A percentile compares a stretch with the other conserved stretches of the same genome.
Conservation (phyloP, 768 basidiomycete genomes). For the Rhodotorula paludigena region DNA sequence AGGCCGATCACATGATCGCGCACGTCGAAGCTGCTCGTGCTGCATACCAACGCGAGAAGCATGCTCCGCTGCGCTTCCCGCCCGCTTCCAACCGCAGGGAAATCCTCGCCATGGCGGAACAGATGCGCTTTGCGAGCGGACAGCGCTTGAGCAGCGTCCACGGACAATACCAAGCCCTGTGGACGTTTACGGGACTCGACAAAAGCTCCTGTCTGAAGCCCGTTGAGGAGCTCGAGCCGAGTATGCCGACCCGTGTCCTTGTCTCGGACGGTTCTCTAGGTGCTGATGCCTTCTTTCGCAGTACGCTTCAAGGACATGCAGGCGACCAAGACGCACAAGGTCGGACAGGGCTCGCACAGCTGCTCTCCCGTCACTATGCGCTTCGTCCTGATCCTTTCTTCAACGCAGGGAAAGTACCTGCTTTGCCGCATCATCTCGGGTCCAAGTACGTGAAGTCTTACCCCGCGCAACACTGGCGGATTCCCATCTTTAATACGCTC, state of each 20-base stretch:
- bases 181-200: neutral
- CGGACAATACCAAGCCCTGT: accelerated
- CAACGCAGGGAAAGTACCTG: neutral
- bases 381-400: too few species aligned
- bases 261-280: too few species aligned
- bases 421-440: neutral
- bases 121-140: too few species aligned
- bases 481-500: neutral
- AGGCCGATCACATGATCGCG: too few species aligned
- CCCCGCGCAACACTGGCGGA: neutral
- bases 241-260: neutral
- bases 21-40: too few species aligned
- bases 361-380: neutral
- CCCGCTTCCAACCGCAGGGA: too few species aligned
- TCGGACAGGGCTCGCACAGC: neutral
- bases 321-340: neutral
- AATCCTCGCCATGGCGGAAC: too few species aligned
- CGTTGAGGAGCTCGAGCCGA: neutral
- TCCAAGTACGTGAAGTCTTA: neutral
- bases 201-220: neutral
- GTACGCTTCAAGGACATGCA: conserved; percentile 7
- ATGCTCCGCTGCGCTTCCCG: too few species aligned
- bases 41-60: too few species aligned
- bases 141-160: too few species aligned
- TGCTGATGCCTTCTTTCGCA: neutral